These are phyloP conservation scores for Multifurca ochricompacta DNA, from an alignment of 768 basidiomycete genomes.

Conservation along the genomic window DNA sequence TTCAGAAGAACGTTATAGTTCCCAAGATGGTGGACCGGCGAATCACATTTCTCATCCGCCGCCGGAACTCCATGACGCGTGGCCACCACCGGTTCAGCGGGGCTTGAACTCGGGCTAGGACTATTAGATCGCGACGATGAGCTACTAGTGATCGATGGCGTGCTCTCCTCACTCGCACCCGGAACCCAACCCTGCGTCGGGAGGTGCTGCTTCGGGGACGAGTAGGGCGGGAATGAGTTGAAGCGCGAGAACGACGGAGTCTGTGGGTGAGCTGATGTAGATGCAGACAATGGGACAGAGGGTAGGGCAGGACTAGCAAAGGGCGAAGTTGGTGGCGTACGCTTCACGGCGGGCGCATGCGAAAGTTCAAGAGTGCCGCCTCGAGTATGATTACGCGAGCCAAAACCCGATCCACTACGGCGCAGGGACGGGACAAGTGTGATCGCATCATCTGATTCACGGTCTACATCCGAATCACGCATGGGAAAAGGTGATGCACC, in stretches of 20 bases:
- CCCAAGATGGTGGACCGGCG: conserved; percentile 10
- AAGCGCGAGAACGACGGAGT: conserved; percentile 4
- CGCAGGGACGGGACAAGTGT: conserved; percentile 11
- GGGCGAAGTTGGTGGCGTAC: conserved; percentile 17
- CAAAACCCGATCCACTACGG: conserved; percentile 3
- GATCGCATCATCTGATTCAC: conserved; percentile 13
- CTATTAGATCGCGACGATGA: conserved; percentile 16
- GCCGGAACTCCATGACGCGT: neutral
- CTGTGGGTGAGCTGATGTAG: conserved; percentile 3
- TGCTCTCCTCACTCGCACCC: conserved; percentile 16
- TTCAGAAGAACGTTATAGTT: conserved; percentile 57
- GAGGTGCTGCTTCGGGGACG: neutral
- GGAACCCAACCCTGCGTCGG: neutral
- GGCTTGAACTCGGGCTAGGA: conserved; percentile 12
- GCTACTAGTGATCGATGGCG: conserved; percentile 14
- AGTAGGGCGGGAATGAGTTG: conserved; percentile 19
- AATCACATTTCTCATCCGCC: neutral
- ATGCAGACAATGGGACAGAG: neutral
- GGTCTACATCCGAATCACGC: conserved; percentile 15
- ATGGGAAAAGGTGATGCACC: neutral
- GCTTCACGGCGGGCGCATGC: conserved; percentile 5
- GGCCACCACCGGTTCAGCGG: neutral
- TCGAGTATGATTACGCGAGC: conserved; percentile 15
- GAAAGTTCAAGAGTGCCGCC: conserved; percentile 7
- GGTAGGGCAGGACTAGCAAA: conserved; percentile 3